Evolutionary conservation across 129 eudicot genomes (phyloP).

Genomic region (Flaveria sonorensis): DNA sequence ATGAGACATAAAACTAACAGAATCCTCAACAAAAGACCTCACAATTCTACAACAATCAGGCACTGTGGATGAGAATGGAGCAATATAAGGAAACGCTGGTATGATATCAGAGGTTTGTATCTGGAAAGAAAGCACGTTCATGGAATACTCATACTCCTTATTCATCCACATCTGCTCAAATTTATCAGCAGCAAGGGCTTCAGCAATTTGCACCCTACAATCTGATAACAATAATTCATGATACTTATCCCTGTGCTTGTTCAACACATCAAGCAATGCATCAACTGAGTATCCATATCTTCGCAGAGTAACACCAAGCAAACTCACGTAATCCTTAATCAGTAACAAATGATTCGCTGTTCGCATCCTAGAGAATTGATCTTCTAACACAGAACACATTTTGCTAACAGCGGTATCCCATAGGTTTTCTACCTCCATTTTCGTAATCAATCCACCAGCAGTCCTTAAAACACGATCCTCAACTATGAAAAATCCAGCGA

Average conservation of each 20-base stretch:
- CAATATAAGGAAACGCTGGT: constrained; percentile 93
- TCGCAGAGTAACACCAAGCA: constrained; percentile 86
- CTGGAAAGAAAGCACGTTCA: constrained; percentile 97
- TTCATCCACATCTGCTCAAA: constrained; percentile 99
- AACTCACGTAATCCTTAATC: constrained; percentile 97
- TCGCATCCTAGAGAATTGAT: constrained; percentile 96
- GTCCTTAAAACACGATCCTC: constrained; percentile 95
- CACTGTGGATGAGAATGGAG: constrained; percentile 90
- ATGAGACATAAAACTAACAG: constrained; percentile 94
- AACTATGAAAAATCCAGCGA: constrained; percentile 93
- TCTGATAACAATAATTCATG: constrained; percentile 91
- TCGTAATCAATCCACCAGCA: constrained; percentile 85
- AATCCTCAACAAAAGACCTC: constrained; percentile 91
- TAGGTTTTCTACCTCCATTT: constrained; percentile 90
- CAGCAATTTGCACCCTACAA: constrained; percentile 84
- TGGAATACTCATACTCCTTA: constrained; percentile 96
- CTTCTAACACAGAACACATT: constrained; percentile 98
- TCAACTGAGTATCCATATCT: constrained; percentile 88
- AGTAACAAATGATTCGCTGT: constrained; percentile 96
- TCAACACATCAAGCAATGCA: constrained; percentile 95
- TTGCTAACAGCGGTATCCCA: constrained; percentile 98
- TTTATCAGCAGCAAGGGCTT: constrained; percentile 86
- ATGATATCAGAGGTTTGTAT: constrained; percentile 78
- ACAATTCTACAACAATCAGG: constrained; percentile 98
- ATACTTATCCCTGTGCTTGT: constrained; percentile 95